phyloP scores from a whole-genome alignment of 177 flowering plant species.

The Tripterygium wilfordii region DNA sequence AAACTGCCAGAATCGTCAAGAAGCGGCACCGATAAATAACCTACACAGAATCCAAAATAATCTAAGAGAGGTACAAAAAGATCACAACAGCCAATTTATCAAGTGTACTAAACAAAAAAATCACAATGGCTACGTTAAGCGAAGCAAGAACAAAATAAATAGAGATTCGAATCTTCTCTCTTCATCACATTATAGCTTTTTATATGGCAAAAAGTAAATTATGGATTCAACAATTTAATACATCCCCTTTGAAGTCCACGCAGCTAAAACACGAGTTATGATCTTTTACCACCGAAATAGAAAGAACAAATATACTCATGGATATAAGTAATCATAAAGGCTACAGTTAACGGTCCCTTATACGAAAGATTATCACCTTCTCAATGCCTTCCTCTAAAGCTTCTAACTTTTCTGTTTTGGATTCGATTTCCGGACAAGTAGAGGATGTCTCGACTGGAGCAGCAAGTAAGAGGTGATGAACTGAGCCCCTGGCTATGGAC shows the following conservation, averaged over 20 bases:
- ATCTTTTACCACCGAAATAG: no score
- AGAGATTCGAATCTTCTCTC: no score
- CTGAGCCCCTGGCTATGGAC: background rate
- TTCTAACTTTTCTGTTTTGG: background rate
- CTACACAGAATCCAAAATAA: slow-evolving; percentile 26
- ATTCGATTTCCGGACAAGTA: background rate
- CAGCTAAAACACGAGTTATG: no score
- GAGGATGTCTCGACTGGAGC: background rate
- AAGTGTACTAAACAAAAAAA: no score
- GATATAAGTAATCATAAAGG: background rate
- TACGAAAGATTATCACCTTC: slow-evolving; percentile 20
- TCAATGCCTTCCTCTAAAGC: slow-evolving; percentile 30
- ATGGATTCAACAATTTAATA: no score
- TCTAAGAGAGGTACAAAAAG: no score
- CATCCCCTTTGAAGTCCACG: no score
- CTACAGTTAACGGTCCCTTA: background rate
- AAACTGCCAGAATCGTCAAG: slow-evolving; percentile 57
- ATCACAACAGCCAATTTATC: no score
- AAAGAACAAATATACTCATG: background rate
- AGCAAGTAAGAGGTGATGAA: background rate
- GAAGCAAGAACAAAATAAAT: no score
- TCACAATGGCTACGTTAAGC: no score
- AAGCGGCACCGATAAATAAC: slow-evolving; percentile 61
- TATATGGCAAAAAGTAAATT: no score
- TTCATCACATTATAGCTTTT: no score